Base-by-base conservation (phyloP, 75 land plant genomes). In the Pinus taeda region DNA sequence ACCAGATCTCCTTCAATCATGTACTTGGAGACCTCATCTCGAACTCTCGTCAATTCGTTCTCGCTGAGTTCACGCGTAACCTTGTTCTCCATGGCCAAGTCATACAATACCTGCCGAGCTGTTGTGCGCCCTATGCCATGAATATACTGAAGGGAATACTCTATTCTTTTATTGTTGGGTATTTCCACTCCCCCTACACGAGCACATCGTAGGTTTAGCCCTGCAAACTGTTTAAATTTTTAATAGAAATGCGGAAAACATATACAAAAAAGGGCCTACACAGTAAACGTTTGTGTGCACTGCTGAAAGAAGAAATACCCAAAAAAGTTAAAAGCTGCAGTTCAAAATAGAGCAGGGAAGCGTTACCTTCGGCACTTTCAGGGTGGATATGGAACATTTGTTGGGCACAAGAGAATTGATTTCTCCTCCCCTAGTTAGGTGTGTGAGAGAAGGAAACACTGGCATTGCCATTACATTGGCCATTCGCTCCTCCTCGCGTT, bases 131-230 rank as follows among this genome's bases (percentile, higher is more conserved):
- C 98, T 59, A 96, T 83, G 55, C 98, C 98, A 78, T 93, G 96
- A 65, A 95, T 85, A 77, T 93, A 91, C 82, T 89, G 93, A 26
- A 95, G 83, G 14, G 98, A 90, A 79, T 66, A 86, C 83, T 96
- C 93, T 0, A 96, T 83, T 42, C 94, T 75, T 88, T 92, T 96
- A 84, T 84, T 82, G 88, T 91, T 93, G 22, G 98, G 98, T n/a
- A 96, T 88, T 86, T 96, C 98, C 39, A 96, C 98, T 20, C 98
- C 98, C 24, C 98, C 98, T 33, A 96, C 89, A 81, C 97, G 91
- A 14, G 87, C 97, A 64, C 93, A 91, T 57, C 84, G 74, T 24
- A 93, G 87, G 60, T 78, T 87, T 73, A 95, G 78, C 36, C 90
- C 83, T 45, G 57, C 59, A 64, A 69, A 26, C 5, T 69, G 5